phyloP scores from a whole-genome alignment of 2,329 filamentous ascomycete genomes.

The Aureobasidium sp. region DNA sequence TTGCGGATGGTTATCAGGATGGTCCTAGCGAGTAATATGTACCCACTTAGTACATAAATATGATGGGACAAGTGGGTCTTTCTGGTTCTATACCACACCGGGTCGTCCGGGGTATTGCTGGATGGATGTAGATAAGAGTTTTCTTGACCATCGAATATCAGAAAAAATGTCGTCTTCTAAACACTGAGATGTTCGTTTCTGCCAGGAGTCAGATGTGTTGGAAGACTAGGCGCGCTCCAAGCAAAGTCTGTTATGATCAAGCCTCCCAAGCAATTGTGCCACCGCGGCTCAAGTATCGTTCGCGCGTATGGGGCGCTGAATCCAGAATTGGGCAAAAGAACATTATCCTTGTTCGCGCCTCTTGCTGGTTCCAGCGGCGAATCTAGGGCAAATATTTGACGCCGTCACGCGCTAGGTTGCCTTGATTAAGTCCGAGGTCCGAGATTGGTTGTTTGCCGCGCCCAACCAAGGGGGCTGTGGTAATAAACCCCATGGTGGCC shows the following conservation, averaged over 20 bases:
- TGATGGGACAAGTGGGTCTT: neutral
- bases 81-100: neutral
- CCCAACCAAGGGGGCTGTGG: neutral
- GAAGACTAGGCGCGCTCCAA: neutral
- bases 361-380: neutral
- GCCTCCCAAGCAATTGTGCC: slow-evolving; percentile 1
- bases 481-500: neutral
- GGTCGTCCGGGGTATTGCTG: slow-evolving; percentile 2
- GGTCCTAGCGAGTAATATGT: neutral
- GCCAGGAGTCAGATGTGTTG: neutral
- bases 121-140: neutral
- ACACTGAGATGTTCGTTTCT: neutral
- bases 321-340: neutral
- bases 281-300: neutral
- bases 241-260: neutral
- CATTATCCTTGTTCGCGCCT: neutral
- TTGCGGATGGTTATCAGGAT: neutral
- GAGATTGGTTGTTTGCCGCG: neutral
- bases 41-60: neutral
- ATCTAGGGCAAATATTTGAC: neutral
- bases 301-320: neutral
- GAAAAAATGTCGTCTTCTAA: neutral
- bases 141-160: neutral
- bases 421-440: neutral
- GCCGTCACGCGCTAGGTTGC: neutral